Evolutionary conservation across 495 filamentous ascomycete species (phyloP), one percentile per base, ranked within the genome.

Genomic region (Durotheca rogersii): DNA sequence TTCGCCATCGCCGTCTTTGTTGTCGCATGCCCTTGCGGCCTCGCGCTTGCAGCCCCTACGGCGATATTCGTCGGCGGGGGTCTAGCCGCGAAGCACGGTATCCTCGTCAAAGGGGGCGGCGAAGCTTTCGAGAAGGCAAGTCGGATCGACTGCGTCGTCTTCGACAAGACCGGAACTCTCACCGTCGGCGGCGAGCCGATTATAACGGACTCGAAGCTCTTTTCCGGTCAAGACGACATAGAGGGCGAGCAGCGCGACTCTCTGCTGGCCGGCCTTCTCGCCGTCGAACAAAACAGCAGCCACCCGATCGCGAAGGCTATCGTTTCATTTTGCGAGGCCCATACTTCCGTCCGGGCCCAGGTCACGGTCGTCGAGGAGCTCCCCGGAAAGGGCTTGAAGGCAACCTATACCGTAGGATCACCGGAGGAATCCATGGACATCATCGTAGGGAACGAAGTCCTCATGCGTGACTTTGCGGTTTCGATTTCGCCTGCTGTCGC

Each of bases 1-100:
- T 97, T 97, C 62, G 88, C 92, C 0, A 96, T 96, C 52, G 82
- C 93, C 3, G 92, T 96, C 2, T 96, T 96, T 67, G 89, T 97
- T 23, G 85, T 96, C 27, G 92, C 92, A 4, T 97, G 92, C 65
- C 92, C 92, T 9, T 97, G 92, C 56, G 93, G 92, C 14, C 81
- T 97, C 36, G 92, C 85, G 1, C 83, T 97, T 18, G 92, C 92
- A 46, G 90, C 93, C 2, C 92, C 92, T 11, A 96, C 93, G 0
- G 92, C 92, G 1, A 79, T 97, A 20, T 95, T 94, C 61, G 93
- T 96, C 23, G 93, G 92, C 4, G 82, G 88, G 40, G 92, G 90
- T 0, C 66, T 97, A 2, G 92, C 93, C 10, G 92, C 92, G 2
- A 84, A 86, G 55, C 73, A 91, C 60, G 92, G 93, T 4, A 94